A percentile compares a stretch with the other conserved stretches of the same genome.
These are phyloP conservation scores for Calonectria pteridis DNA, from an alignment of 2,329 filamentous ascomycete genomes.

Conservation along the genomic window DNA sequence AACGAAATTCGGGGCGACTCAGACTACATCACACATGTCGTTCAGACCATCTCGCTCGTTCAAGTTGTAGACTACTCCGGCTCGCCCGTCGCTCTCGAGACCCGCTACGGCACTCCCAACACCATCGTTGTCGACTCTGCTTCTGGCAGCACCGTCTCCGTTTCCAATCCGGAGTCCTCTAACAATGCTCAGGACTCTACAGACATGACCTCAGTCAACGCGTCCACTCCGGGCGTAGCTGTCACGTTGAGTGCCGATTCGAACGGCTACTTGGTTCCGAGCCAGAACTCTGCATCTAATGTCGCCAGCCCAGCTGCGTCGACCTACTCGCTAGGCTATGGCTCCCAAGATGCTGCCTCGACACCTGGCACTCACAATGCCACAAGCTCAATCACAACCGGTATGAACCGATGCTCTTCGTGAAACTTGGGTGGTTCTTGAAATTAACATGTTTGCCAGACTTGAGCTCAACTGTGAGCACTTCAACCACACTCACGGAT, in stretches of 20 bases:
- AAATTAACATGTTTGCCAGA: constrained; percentile 9
- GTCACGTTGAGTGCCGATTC: constrained; percentile 32
- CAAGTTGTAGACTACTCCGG: constrained; percentile 64
- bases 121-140: constrained; percentile 53
- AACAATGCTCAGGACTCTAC: constrained; percentile 38
- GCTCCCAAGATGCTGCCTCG: constrained; percentile 28
- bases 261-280: constrained; percentile 31
- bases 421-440: neutral
- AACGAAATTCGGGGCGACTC: constrained; percentile 33
- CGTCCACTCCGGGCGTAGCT: constrained; percentile 31
- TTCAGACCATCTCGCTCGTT: constrained; percentile 68
- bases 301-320: constrained; percentile 30
- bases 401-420: constrained; percentile 29
- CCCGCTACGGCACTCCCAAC: constrained; percentile 54
- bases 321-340: constrained; percentile 4
- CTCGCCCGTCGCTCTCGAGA: constrained; percentile 58
- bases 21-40: constrained; percentile 58
- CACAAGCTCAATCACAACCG: constrained; percentile 29
- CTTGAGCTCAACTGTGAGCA: constrained; percentile 34
- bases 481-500: constrained; percentile 32
- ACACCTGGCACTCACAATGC: constrained; percentile 31
- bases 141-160: constrained; percentile 53
- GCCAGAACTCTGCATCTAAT: constrained; percentile 30
- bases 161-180: constrained; percentile 45
- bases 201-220: constrained; percentile 36